These are phyloP conservation scores for Arctostaphylos glauca DNA, from an alignment of 148 eudicot species.

Conservation along the genomic window DNA sequence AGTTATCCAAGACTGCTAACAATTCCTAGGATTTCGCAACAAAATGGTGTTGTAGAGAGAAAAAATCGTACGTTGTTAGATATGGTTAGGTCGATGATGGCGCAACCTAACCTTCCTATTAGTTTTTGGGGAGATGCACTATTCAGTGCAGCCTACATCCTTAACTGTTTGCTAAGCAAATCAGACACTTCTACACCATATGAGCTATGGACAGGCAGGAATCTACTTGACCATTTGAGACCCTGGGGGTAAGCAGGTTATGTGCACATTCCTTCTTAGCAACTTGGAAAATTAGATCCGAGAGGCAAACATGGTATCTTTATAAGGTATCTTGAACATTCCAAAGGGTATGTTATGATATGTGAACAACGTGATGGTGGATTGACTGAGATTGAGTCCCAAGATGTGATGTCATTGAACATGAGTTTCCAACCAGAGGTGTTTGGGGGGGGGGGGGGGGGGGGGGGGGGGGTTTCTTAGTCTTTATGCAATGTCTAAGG, in stretches of 20 bases:
- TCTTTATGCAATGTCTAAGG: background rate
- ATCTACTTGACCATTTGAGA: background rate
- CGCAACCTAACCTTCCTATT: background rate
- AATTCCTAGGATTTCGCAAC: too few relatives aligned
- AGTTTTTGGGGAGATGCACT: background rate
- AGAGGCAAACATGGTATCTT: background rate
- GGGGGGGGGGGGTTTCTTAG: too few relatives aligned
- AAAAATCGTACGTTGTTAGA: background rate
- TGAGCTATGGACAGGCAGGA: background rate
- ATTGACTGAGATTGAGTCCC: conserved; percentile 8
- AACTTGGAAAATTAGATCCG: background rate
- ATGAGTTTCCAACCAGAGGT: background rate
- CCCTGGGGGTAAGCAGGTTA: conserved; percentile 11
- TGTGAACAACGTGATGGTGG: background rate
- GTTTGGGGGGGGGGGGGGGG: background rate
- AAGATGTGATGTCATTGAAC: background rate
- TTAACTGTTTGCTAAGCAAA: background rate
- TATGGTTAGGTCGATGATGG: background rate
- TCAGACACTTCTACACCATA: background rate
- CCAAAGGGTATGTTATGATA: background rate
- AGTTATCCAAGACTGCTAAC: too few relatives aligned
- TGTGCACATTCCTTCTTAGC: background rate
- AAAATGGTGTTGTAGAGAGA: background rate
- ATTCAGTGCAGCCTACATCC: background rate
- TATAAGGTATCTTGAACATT: background rate